A percentile compares a stretch with the other conserved stretches of the same genome.
These are phyloP conservation scores for Panellus pusillus DNA, from an alignment of 768 basidiomycete species.

Conservation along the genomic window DNA sequence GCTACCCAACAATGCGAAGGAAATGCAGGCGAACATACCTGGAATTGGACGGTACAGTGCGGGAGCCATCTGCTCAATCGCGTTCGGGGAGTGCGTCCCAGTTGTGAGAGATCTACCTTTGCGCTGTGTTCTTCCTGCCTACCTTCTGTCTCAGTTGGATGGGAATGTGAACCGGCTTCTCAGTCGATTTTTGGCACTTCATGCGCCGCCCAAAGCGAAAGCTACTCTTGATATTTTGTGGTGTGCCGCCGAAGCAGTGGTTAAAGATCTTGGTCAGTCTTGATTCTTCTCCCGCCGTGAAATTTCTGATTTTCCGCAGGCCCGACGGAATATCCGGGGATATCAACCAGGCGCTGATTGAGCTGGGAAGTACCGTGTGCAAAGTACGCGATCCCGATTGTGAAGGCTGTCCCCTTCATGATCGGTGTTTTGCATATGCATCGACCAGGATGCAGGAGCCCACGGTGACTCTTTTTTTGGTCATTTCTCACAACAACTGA, in stretches of 20 bases:
- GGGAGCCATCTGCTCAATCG: conserved; percentile 83
- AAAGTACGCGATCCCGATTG: conserved; percentile 82
- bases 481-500: background rate
- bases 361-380: conserved; percentile 92
- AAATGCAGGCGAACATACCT: conserved; percentile 80
- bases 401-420: conserved; percentile 64
- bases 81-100: conserved; percentile 79
- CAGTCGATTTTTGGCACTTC: conserved; percentile 77
- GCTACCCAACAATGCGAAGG: conserved; percentile 77
- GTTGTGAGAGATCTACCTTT: conserved; percentile 60
- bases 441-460: conserved; percentile 1
- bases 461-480: conserved; percentile 9
- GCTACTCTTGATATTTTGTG: conserved; percentile 79
- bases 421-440: conserved; percentile 67
- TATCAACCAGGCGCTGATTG: conserved; percentile 91
- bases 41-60: conserved; percentile 90
- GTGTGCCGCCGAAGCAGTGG: conserved; percentile 71
- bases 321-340: conserved; percentile 55
- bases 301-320: background rate
- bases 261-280: conserved; percentile 37
- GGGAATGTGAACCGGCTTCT: conserved; percentile 89
- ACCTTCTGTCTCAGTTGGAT: conserved; percentile 58
- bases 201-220: conserved; percentile 82
- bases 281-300: background rate
- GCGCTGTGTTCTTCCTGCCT: conserved; percentile 2